These are phyloP conservation scores for Medicago ruthenica DNA, from an alignment of 306 rosid genomes.

Conservation along the genomic window DNA sequence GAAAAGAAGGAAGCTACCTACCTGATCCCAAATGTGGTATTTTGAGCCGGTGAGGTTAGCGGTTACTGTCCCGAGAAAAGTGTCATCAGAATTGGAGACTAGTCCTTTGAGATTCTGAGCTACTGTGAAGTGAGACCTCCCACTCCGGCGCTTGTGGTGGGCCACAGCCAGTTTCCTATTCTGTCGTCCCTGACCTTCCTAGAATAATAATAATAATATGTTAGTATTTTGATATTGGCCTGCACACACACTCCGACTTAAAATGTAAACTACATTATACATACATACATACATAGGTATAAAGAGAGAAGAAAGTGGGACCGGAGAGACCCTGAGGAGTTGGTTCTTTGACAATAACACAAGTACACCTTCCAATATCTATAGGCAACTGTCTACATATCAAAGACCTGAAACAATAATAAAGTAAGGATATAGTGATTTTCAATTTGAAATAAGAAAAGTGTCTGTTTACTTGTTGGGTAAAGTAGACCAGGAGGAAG, in stretches of 20 bases:
- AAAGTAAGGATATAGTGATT: no score
- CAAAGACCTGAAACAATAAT: no score
- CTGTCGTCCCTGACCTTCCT: slow-evolving; percentile 95
- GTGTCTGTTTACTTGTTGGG: no score
- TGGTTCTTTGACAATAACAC: slow-evolving; percentile 80
- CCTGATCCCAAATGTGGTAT: slow-evolving; percentile 82
- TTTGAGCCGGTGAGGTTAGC: slow-evolving; percentile 90
- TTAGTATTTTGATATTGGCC: no score
- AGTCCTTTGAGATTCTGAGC: slow-evolving; percentile 76
- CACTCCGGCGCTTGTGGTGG: slow-evolving; percentile 63
- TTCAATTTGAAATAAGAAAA: no score
- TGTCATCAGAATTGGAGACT: slow-evolving; percentile 59
- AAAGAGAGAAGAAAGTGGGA: slow-evolving; percentile 73
- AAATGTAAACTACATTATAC: no score
- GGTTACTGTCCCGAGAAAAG: slow-evolving; percentile 72
- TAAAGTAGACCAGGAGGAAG: slow-evolving; percentile 95
- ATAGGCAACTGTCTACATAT: slow-evolving; percentile 82
- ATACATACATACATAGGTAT: slow-evolving; percentile 72
- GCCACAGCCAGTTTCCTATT: slow-evolving; percentile 90
- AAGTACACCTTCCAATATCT: slow-evolving; percentile 86
- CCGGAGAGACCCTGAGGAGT: slow-evolving; percentile 52
- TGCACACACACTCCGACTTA: no score
- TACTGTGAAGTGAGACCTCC: slow-evolving; percentile 63
- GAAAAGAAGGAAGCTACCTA: no score
- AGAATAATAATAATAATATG: background rate